phyloP scores from a whole-genome alignment of 768 basidiomycete genomes.

The Chiua virens region DNA sequence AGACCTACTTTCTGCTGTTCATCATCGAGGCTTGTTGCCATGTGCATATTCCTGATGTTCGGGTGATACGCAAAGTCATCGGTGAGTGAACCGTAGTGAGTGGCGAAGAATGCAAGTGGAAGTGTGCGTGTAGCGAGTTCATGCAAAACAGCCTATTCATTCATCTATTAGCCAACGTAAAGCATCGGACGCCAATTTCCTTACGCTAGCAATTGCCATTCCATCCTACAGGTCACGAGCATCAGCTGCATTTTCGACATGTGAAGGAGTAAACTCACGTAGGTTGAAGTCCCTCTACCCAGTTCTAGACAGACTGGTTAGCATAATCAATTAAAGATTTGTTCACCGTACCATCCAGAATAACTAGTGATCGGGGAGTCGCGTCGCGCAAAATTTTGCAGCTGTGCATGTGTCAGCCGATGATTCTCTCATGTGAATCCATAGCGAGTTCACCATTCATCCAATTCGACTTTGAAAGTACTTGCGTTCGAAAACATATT shows the following conservation, averaged over 20 bases:
- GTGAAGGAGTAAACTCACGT: conserved; percentile 46
- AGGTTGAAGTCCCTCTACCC: conserved; percentile 94
- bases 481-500: conserved; percentile 94
- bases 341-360: conserved; percentile 75
- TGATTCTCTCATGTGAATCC: not conserved
- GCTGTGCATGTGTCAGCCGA: conserved; percentile 38
- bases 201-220: conserved; percentile 94
- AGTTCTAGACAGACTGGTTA: conserved; percentile 58
- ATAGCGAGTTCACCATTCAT: conserved; percentile 72
- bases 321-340: not conserved
- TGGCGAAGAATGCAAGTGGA: conserved; percentile 93
- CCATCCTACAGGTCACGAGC: conserved; percentile 63
- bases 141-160: conserved; percentile 79
- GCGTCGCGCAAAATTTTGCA: conserved; percentile 93
- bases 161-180: conserved; percentile 5
- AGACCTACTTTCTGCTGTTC: conserved; percentile 76
- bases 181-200: conserved; percentile 16
- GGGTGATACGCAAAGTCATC: conserved; percentile 92
- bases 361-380: conserved; percentile 91
- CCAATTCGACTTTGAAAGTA: conserved; percentile 98
- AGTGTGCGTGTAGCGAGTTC: conserved; percentile 91
- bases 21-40: conserved; percentile 93
- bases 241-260: conserved; percentile 10
- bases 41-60: conserved; percentile 93
- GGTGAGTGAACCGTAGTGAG: conserved; percentile 94